Base-by-base conservation (phyloP, 202 grass and related monocot genomes). In the Setaria viridis region DNA sequence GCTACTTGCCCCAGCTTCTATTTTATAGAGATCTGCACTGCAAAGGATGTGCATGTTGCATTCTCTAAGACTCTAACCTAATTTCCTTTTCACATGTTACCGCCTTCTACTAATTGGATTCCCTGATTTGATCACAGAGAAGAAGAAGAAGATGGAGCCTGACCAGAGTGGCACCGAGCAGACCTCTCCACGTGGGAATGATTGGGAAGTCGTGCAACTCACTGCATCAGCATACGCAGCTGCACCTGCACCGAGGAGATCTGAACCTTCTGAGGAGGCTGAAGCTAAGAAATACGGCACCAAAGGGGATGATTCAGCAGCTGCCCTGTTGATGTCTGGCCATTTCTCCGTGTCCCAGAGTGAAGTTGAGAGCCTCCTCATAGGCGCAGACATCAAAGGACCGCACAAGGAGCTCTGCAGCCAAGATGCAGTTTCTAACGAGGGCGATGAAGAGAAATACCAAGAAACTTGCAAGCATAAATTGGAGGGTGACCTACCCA, bases 171-270 rank as follows among this genome's bases (percentile, higher is more conserved):
- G 32, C 62, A 41, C 79, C 13, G 79, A 70, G 17, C 77, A 88
- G 67, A 62, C 73, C n/a, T 88, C 85, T 10, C 82, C 85, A 12
- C 85, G 84, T 0, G 88, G 80, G 34, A 82, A 80, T 8, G 91
- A 93, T 21, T 95, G 95, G 95, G 95, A 95, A 58, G 91, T 98
- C 20, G 95, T 98, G 55, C 94, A 91, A 54, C 89, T 98, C 4
- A 95, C 95, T 1, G 89, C 91, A 20, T 98, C 95, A 2, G 80
- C 89, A 12, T 90, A 94, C 15, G 89, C 84, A 0, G 69, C 91
- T 14, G 77, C 82, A 2, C 94, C 91, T 84, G 70, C 81, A 29
- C 69, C 84, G 0, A 65, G 51, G 11, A 75, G 53, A 15, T 29
- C 79, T 14, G 72, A 88, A 4, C 86, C 71, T 57, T 76, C 67